These are phyloP conservation scores for Trapa bicornis DNA, from an alignment of 345 rosid genomes.

Conservation along the genomic window DNA sequence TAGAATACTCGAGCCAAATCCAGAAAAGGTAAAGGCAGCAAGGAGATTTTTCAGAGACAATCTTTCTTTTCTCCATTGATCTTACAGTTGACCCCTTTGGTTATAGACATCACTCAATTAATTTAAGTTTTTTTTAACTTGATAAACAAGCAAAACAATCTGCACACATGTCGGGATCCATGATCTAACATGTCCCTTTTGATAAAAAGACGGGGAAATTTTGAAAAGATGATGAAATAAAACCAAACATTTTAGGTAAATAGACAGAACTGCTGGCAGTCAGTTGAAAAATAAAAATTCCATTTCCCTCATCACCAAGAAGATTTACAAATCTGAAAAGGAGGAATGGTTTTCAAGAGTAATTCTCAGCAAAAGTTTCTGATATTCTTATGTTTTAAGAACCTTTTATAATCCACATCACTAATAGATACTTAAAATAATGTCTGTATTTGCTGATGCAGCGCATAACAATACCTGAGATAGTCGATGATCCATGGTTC, in stretches of 20 bases:
- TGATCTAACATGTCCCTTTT: background rate
- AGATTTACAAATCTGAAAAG: background rate
- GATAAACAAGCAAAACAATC: background rate
- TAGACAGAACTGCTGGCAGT: background rate
- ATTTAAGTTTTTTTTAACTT: too few species aligned
- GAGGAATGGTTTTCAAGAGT: background rate
- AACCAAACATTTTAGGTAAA: too few species aligned
- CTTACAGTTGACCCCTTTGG: background rate
- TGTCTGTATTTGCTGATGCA: constrained; percentile 14
- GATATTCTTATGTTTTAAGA: background rate
- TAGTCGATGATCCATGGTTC: constrained; percentile 66
- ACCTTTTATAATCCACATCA: background rate
- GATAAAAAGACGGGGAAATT: background rate
- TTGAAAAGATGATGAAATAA: too few species aligned
- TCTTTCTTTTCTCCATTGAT: background rate
- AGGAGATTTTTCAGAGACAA: too few species aligned
- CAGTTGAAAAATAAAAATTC: background rate
- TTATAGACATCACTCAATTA: background rate
- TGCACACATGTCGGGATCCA: background rate
- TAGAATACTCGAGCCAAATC: constrained; percentile 55
- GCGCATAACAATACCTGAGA: constrained; percentile 66
- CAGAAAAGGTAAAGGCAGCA: constrained; percentile 30
- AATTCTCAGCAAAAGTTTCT: background rate
- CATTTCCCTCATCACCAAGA: background rate
- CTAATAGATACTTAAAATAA: background rate